Evolutionary conservation across 805 yeast genomes (phyloP).

Genomic region (Metschnikowia cubensis): DNA sequence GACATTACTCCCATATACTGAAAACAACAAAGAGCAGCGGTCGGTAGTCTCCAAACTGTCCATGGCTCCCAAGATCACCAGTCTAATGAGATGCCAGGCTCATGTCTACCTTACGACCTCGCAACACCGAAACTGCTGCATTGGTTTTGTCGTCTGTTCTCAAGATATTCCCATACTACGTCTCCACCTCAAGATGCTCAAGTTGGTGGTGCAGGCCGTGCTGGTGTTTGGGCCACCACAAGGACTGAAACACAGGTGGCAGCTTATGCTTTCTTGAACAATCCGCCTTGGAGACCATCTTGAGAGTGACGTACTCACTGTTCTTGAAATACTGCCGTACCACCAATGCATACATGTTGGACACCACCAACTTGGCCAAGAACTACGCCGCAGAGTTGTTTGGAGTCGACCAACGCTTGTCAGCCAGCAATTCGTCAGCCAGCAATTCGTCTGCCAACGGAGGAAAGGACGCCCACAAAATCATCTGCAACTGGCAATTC

Average conservation of each 20-base stretch:
- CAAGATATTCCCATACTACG: constrained; percentile 76
- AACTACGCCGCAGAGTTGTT: constrained; percentile 78
- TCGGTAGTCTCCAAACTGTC: constrained; percentile 56
- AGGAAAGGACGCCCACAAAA: constrained; percentile 69
- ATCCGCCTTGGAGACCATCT: constrained; percentile 65
- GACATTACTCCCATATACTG: constrained; percentile 60
- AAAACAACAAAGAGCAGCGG: constrained; percentile 54
- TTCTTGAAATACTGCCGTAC: constrained; percentile 78
- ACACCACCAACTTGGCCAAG: constrained; percentile 70
- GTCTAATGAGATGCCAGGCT: constrained; percentile 70
- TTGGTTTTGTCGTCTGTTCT: constrained; percentile 74
- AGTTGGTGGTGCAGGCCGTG: constrained; percentile 62
- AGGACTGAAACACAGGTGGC: constrained; percentile 81
- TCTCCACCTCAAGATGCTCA: constrained; percentile 75
- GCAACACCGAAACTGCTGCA: constrained; percentile 73
- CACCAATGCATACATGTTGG: constrained; percentile 81
- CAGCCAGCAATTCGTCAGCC: constrained; percentile 70
- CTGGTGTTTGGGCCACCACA: constrained; percentile 71
- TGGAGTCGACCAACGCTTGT: constrained; percentile 63
- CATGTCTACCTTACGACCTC: constrained; percentile 64
- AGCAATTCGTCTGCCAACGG: constrained; percentile 41
- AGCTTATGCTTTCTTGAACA: constrained; percentile 81
- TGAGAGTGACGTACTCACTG: constrained; percentile 71
- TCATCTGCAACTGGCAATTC: constrained; percentile 95
- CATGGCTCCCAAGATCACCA: constrained; percentile 56